Conservation (phyloP, 495 filamentous ascomycete genomes). For the Schizothecium vesticola region DNA sequence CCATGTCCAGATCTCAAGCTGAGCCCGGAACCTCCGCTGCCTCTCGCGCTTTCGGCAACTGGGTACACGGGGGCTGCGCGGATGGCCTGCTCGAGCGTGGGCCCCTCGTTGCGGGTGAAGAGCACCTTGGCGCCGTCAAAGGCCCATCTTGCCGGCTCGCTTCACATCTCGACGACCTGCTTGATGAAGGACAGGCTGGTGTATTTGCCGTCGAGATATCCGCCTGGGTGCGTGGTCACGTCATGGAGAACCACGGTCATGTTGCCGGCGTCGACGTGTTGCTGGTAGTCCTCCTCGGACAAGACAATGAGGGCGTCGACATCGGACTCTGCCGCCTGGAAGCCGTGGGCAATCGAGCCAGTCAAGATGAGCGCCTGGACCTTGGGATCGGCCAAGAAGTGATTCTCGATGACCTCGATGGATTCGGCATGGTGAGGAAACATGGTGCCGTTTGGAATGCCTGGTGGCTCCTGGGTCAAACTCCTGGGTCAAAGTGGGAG, state of each 20-base stretch:
- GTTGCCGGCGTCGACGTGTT: slow-evolving; percentile 4
- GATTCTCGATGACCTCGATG: slow-evolving; percentile 10
- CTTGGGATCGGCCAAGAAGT: slow-evolving; percentile 12
- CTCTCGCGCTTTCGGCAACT: slow-evolving; percentile 5
- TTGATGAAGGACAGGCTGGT: slow-evolving; percentile 15
- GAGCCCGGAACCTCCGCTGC: slow-evolving; percentile 13
- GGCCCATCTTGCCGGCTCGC: slow-evolving; percentile 23
- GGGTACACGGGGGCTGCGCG: slow-evolving; percentile 8
- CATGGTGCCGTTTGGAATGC: slow-evolving; percentile 8
- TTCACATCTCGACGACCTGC: slow-evolving; percentile 15
- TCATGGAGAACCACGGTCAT: slow-evolving; percentile 8
- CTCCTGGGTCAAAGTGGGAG: neutral
- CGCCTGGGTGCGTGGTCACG: slow-evolving; percentile 17
- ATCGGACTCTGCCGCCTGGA: slow-evolving; percentile 14
- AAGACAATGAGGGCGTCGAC: slow-evolving; percentile 22
- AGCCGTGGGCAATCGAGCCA: slow-evolving; percentile 24
- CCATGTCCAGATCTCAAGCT: slow-evolving; percentile 22
- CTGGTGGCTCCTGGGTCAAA: neutral
- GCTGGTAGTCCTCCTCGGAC: slow-evolving; percentile 14
- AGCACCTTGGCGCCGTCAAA: slow-evolving; percentile 16
- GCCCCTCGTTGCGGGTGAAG: neutral
- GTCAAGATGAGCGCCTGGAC: slow-evolving; percentile 20
- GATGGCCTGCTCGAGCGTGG: neutral
- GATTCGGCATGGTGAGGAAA: slow-evolving; percentile 16
- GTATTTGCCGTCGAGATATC: slow-evolving; percentile 24